Conservation (phyloP, 1,139 yeast genomes). For the Schizosaccharomyces versatilis region DNA sequence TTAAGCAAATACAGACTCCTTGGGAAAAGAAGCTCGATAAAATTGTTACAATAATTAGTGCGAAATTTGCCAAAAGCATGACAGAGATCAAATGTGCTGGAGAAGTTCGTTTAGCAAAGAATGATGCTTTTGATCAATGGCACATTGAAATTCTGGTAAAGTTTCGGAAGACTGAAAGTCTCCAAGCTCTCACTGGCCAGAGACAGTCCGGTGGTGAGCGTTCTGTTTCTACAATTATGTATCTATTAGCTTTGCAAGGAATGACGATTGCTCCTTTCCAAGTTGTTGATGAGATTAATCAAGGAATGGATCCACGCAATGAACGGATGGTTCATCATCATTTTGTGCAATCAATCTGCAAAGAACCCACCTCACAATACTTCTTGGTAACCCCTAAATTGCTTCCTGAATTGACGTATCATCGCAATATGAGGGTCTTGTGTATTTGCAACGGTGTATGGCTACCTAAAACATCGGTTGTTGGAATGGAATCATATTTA, state of each 20-base stretch:
- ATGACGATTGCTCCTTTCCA: conserved; percentile 76
- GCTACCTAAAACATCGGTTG: conserved; percentile 5
- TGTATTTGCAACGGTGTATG: conserved; percentile 54
- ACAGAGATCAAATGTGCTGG: conserved; percentile 69
- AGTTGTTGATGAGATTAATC: conserved; percentile 93
- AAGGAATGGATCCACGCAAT: conserved; percentile 92
- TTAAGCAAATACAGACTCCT: conserved; percentile 21
- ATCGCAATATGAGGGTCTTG: conserved; percentile 63
- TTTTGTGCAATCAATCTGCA: conserved; percentile 71
- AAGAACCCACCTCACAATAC: conserved; percentile 33
- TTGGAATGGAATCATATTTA: no score
- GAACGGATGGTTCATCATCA: conserved; percentile 73
- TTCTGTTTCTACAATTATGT: conserved; percentile 82
- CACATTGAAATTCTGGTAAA: conserved; percentile 62
- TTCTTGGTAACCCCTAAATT: conserved; percentile 85
- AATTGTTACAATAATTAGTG: conserved; percentile 33
- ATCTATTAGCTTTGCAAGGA: conserved; percentile 80
- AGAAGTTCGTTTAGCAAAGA: conserved; percentile 37
- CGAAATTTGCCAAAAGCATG: conserved; percentile 44
- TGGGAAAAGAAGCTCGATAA: conserved; percentile 42
- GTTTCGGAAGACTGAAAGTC: conserved; percentile 53
- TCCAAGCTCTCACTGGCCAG: conserved; percentile 54
- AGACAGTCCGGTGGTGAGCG: conserved; percentile 96
- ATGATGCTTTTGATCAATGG: conserved; percentile 47
- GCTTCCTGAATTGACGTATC: conserved; percentile 55